A percentile compares a stretch with the other conserved stretches of the same genome.
phyloP scores from a whole-genome alignment of 331 rosid species.

The Dryas integrifolia region DNA sequence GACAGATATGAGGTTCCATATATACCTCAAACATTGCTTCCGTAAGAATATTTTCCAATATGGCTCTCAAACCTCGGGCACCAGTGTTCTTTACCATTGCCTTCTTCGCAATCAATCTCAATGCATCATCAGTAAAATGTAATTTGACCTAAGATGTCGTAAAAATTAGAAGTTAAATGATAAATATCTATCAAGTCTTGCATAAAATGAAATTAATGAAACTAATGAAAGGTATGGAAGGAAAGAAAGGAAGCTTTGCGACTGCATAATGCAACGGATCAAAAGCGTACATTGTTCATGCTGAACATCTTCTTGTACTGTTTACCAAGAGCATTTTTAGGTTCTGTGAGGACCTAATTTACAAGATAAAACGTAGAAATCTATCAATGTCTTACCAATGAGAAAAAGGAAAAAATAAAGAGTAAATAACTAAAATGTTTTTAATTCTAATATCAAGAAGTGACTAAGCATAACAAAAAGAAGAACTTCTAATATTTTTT shows the following conservation, averaged over 20 bases:
- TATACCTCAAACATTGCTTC: constrained; percentile 80
- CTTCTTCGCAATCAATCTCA: constrained; percentile 64
- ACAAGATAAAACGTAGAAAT: constrained; percentile 17
- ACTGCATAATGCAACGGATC: constrained; percentile 16
- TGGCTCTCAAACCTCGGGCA: constrained; percentile 68
- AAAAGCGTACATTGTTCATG: constrained; percentile 58
- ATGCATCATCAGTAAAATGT: constrained; percentile 52
- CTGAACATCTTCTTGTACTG: constrained; percentile 71
- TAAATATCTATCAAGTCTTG: neutral
- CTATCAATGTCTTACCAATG: constrained; percentile 4
- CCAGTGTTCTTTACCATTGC: constrained; percentile 67
- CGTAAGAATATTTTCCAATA: constrained; percentile 56
- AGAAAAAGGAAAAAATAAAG: neutral
- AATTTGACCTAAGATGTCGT: constrained; percentile 51
- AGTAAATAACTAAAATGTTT: neutral
- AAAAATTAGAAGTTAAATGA: constrained; percentile 11
- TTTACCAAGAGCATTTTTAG: constrained; percentile 67
- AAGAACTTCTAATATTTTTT: too few relatives aligned
- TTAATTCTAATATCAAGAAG: neutral
- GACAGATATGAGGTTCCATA: neutral
- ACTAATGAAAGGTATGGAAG: neutral
- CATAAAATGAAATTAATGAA: neutral
- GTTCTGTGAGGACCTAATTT: constrained; percentile 56
- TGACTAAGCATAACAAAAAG: neutral
- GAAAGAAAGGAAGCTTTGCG: neutral